Evolutionary conservation across 129 eudicot genomes (phyloP), one percentile per base, ranked within the genome.

Genomic region (Saussurea involucrata): DNA sequence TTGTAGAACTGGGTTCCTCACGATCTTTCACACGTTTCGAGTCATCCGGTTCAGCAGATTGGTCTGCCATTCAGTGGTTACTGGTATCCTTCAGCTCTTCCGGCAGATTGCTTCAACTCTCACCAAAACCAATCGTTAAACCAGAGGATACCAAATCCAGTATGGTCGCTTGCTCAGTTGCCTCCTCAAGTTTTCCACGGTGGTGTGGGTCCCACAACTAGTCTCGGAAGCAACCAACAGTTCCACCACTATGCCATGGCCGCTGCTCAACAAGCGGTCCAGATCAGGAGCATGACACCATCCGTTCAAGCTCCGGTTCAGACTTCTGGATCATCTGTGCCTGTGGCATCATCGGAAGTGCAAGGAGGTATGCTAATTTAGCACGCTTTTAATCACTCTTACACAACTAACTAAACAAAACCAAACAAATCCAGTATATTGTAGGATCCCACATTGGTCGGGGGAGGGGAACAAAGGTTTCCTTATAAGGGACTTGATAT

Each of bases 261-360:
- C 27, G 63, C 86, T 73, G 80, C 88, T 55, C 88, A 77, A 75
- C 88, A 75, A 83, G 64, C 81, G 68, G 8, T 57, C 49, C 89
- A 66, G 40, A 13, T 73, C 72, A 34, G 32, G 24, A 71, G 87
- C 78, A 28, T 74, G 84, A 9, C 36, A 9, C 87, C 71, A 83
- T 21, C 73, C 2, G 32, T 63, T 24, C 24, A 82, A 27, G 68
- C 80, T 66, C 78, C 82, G 28, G 36, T 76, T n/a, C 85, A 81
- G 31, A 33, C 90, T 69, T 53, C 83, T 4, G 53, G 84, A 78
- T 22, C 81, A 34, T 36, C 85, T 18, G 17, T 76, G 25, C 74
- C 75, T 61, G 40, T 63, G 68, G 64, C 66, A 31, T 53, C 80
- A 20, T 69, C 11, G 0, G 78, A 72, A 33, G 81, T 61, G 12